A percentile compares a stretch with the other conserved stretches of the same genome.
Conservation (phyloP, 1,139 yeast species). For the Pichia sp. region DNA sequence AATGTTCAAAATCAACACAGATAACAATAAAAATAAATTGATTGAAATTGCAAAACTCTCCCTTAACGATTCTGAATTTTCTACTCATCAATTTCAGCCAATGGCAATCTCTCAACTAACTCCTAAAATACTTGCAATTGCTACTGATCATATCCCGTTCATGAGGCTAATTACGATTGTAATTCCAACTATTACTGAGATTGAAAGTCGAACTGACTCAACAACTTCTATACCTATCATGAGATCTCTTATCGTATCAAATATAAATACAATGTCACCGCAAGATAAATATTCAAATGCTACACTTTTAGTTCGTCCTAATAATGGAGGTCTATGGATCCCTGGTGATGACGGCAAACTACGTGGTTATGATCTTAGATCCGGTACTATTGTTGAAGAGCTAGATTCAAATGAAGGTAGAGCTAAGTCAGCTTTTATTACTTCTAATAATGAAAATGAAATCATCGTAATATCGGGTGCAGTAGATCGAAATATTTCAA, state of each 20-base stretch:
- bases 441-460: constrained; percentile 27
- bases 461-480: constrained; percentile 41
- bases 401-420: constrained; percentile 33
- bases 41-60: constrained; percentile 44
- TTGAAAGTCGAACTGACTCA: background rate
- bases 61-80: constrained; percentile 67
- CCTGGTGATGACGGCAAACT: constrained; percentile 64
- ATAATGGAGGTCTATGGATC: constrained; percentile 50
- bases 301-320: constrained; percentile 31
- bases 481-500: constrained; percentile 34
- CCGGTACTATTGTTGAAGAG: constrained; percentile 31
- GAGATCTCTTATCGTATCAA: constrained; percentile 44
- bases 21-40: constrained; percentile 17
- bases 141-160: constrained; percentile 70
- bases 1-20: constrained; percentile 29
- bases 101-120: constrained; percentile 35
- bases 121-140: constrained; percentile 26
- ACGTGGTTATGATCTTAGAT: constrained; percentile 47
- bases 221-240: constrained; percentile 19
- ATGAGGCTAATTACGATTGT: constrained; percentile 54
- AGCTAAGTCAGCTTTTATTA: constrained; percentile 41
- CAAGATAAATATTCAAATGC: constrained; percentile 67
- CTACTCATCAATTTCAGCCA: constrained; percentile 61
- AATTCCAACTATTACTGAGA: constrained; percentile 31
- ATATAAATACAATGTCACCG: constrained; percentile 54